Evolutionary conservation across 1,284 basidiomycete genomes (phyloP).

Genomic region (Cutaneotrichosporon sp.): DNA sequence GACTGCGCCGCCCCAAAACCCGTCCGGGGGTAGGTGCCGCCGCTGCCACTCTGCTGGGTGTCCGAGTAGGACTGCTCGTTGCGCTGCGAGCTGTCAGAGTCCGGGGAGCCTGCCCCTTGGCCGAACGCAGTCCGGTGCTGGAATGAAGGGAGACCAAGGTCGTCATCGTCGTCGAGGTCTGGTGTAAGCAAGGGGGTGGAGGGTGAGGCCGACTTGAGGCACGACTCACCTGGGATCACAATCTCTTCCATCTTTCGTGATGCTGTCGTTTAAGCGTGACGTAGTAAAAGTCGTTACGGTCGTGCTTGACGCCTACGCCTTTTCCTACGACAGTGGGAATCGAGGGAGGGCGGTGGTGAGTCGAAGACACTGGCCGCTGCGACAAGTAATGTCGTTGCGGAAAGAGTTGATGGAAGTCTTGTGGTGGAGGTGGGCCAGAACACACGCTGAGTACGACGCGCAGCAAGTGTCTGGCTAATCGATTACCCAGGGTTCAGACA

Average conservation of each 20-base stretch:
- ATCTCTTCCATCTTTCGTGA: slow-evolving; percentile 31
- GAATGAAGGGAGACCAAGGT: slow-evolving; percentile 33
- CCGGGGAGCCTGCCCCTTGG: slow-evolving; percentile 14
- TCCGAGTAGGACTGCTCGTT: slow-evolving; percentile 11
- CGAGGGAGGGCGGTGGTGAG: not conserved
- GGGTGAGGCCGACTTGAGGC: not conserved
- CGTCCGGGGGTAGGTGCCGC: too few relatives aligned
- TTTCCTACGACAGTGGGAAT: not conserved
- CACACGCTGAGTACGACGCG: not conserved
- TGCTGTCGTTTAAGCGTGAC: too few relatives aligned
- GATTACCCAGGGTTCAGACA: not conserved
- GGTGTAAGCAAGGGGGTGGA: not conserved
- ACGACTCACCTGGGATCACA: slow-evolving; percentile 41
- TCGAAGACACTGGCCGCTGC: too few relatives aligned
- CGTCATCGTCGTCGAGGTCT: slow-evolving; percentile 45
- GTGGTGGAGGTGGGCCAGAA: not conserved
- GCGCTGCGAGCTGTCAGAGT: slow-evolving; percentile 23
- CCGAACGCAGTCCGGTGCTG: slow-evolving; percentile 20
- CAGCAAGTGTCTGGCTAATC: not conserved
- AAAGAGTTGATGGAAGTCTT: not conserved
- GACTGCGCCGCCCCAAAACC: too few relatives aligned
- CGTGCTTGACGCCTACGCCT: not conserved
- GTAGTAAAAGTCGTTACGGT: not conserved
- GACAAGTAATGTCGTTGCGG: not conserved
- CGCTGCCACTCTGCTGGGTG: not conserved